Evolutionary conservation across 2,329 filamentous ascomycete species (phyloP), one percentile per base, ranked within the genome.

Genomic region (Colletotrichum sp.): DNA sequence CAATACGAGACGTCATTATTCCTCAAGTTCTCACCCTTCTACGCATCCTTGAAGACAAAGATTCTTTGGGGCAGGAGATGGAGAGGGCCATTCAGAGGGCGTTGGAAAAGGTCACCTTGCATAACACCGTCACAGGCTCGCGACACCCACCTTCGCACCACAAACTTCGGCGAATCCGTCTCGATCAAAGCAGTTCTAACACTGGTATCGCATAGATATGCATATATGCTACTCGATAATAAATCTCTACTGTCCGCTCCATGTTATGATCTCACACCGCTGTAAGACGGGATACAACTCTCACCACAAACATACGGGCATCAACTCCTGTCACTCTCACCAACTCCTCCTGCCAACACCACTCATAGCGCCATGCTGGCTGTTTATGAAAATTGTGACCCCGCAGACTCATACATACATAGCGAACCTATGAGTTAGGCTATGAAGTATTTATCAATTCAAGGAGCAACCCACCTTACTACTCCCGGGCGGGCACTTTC

Each of bases 161-260:
- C 16, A 43, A 43, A 43, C 36, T 43, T 43, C 36, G 36, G 1
- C 36, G 36, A 43, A 43, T 8, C 18, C 36, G 36, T 43, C 36
- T 43, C 16, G 36, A 43, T 43, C 6, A 43, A 16, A 16, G 8
- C 0, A 18, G 16, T 18, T 11, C 36, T 43, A 5, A 43, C 8
- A 18, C 36, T 43, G 8, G 8, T 3, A 43, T 43, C 16, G 16
- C 36, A 18, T 18, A 18, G 0, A 38, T 2, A 18, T 16, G 7
- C 36, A 38, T 43, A 3, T 1, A 43, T 16, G 1, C 36, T 43
- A 43, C 36, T 43, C 36, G 36, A 0, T 43, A 43, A 6, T 43
- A 0, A 43, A 43, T 0, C 6, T 18, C 0, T n/a, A 9, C 36
- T 43, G 3, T 43, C 18, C 36, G 16, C 18, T 43, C 0, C 0